Percentiles rank a stretch among this genome's conserved stretches.
Evolutionary conservation across 2,329 filamentous ascomycete genomes (phyloP).

Genomic region (Aspergillus alliaceus): DNA sequence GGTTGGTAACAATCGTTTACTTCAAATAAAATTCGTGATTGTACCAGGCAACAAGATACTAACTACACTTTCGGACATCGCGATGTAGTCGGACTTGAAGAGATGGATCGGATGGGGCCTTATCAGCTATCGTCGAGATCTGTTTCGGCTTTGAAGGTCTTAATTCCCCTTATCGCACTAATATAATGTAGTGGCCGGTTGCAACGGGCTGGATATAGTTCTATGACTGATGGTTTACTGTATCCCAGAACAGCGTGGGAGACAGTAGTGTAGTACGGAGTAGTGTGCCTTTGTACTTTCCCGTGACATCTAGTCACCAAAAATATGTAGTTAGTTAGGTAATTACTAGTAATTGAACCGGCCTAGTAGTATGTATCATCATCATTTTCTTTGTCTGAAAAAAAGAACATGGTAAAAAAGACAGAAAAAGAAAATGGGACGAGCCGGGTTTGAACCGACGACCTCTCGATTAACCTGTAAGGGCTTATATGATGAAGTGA

Average conservation of each 20-base stretch:
- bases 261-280: too few species aligned
- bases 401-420: neutral
- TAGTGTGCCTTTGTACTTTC: too few species aligned
- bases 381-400: too few species aligned
- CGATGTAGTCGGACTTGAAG: neutral
- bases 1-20: too few species aligned
- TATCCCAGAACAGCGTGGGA: too few species aligned
- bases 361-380: too few species aligned
- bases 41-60: neutral
- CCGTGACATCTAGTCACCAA: too few species aligned
- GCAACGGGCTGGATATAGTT: too few species aligned
- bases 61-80: too few species aligned
- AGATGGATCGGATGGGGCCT: neutral
- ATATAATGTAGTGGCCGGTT: neutral
- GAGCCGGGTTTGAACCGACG: neutral
- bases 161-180: neutral
- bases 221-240: too few species aligned
- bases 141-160: neutral
- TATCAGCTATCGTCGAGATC: neutral
- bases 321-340: too few species aligned
- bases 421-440: neutral
- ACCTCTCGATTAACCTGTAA: neutral
- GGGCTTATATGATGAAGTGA: neutral
- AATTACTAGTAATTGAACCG: too few species aligned
- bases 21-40: neutral